A percentile compares a stretch with the other conserved stretches of the same genome.
Conservation (phyloP, 805 yeast species). For the Candida sakaeoensis region DNA sequence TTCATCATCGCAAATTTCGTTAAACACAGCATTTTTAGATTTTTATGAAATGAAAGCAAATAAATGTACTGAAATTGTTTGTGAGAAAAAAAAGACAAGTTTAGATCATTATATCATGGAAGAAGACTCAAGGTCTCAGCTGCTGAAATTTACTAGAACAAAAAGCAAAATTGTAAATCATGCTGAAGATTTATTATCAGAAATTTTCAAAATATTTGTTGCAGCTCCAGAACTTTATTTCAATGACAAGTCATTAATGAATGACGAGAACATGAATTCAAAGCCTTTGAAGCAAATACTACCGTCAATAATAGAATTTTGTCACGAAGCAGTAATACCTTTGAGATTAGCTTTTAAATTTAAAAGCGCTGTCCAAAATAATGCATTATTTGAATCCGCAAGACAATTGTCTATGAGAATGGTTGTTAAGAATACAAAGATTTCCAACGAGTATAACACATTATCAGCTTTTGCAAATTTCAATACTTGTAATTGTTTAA, state of each 20-base stretch:
- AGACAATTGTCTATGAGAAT: conserved; percentile 29
- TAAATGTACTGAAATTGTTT: conserved; percentile 3
- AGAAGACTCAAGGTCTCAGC: conserved; percentile 2
- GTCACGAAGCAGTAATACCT: conserved; percentile 21
- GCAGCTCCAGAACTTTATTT: conserved; percentile 33
- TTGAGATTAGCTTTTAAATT: conserved; percentile 17
- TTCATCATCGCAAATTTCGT: conserved; percentile 7
- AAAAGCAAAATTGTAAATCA: conserved; percentile 8
- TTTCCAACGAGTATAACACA: conserved; percentile 17
- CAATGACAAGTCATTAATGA: conserved; percentile 22
- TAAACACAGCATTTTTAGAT: conserved; percentile 12
- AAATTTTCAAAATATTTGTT: conserved; percentile 29
- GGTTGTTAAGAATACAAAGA: conserved; percentile 15
- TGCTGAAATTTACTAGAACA: conserved; percentile 1
- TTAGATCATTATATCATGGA: conserved; percentile 19
- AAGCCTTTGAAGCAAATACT: conserved; percentile 14
- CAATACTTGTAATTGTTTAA: conserved; percentile 26
- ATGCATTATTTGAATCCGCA: conserved; percentile 31
- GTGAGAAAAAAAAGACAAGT: conserved; percentile 12
- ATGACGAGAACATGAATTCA: conserved; percentile 14
- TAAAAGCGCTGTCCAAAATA: conserved; percentile 13
- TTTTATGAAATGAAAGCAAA: conserved; percentile 3
- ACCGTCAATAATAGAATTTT: conserved; percentile 15
- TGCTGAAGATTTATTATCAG: conserved; percentile 29
- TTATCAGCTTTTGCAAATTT: conserved; percentile 26